Conservation (phyloP, 495 filamentous ascomycete genomes). For the Hyaloscypha finlandica region DNA sequence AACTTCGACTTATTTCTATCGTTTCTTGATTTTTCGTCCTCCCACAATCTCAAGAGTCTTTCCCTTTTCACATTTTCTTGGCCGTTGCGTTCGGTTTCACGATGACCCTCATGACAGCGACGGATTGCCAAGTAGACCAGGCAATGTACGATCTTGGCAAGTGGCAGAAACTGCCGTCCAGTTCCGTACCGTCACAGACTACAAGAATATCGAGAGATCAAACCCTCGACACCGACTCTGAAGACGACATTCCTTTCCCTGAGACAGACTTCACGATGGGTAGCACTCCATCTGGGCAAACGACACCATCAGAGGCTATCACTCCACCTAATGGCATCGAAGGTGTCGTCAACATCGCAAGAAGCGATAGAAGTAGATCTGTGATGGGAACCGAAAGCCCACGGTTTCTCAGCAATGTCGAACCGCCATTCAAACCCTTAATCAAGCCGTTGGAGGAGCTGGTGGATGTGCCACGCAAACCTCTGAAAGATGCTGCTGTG, state of each 20-base stretch:
- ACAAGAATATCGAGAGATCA: not conserved
- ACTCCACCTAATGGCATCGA: constrained; percentile 12
- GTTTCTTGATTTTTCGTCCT: too few relatives aligned
- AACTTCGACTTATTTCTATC: too few relatives aligned
- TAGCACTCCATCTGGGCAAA: constrained; percentile 9
- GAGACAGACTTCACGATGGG: constrained; percentile 9
- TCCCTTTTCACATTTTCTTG: not conserved
- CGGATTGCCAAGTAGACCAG: constrained; percentile 16
- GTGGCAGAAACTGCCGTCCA: constrained; percentile 2
- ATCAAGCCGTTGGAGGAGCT: too few relatives aligned
- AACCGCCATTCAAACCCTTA: too few relatives aligned
- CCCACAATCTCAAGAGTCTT: too few relatives aligned
- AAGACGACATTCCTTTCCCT: not conserved
- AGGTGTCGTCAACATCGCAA: not conserved
- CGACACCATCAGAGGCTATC: constrained; percentile 6
- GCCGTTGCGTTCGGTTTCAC: not conserved
- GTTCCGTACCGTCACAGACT: constrained; percentile 5
- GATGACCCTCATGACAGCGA: constrained; percentile 17
- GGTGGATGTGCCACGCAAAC: too few relatives aligned
- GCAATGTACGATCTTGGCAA: constrained; percentile 15
- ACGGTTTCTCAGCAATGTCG: not conserved
- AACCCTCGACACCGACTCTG: not conserved
- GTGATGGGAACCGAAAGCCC: not conserved
- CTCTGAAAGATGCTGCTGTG: too few relatives aligned
- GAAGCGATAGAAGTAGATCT: not conserved